These are phyloP conservation scores for Oryza australiensis DNA, from an alignment of 176 grass and related monocot genomes.

Conservation along the genomic window DNA sequence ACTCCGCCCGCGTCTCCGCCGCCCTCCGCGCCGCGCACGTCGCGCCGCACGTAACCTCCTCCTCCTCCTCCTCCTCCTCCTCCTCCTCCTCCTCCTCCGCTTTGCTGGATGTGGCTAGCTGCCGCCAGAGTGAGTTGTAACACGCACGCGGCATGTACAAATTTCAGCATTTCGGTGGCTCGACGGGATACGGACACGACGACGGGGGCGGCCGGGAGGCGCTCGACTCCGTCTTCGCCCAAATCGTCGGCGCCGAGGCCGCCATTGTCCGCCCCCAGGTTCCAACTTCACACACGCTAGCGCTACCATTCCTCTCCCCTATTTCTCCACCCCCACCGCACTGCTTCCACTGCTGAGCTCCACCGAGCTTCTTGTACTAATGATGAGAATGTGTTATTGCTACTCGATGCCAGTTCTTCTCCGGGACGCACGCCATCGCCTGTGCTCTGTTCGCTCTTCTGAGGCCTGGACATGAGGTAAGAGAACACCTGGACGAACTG, in stretches of 20 bases:
- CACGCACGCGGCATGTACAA: not conserved
- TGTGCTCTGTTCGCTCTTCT: conserved; percentile 88
- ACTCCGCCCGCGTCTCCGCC: conserved; percentile 72
- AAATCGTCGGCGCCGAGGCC: conserved; percentile 84
- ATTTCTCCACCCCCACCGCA: not conserved
- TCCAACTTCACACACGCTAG: not conserved
- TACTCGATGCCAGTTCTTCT: conserved; percentile 66
- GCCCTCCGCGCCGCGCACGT: conserved; percentile 72
- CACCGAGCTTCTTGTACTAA: not conserved
- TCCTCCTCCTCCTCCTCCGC: no score
- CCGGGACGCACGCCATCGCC: conserved; percentile 85
- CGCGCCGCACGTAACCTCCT: conserved; percentile 59
- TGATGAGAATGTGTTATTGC: not conserved
- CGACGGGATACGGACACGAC: conserved; percentile 93
- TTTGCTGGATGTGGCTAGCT: not conserved
- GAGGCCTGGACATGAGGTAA: conserved; percentile 83
- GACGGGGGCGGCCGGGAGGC: conserved; percentile 79
- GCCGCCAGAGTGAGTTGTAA: not conserved
- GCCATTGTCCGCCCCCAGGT: conserved; percentile 92
- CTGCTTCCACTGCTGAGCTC: not conserved
- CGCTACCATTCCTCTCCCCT: not conserved
- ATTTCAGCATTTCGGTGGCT: conserved; percentile 85
- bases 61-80: not conserved
- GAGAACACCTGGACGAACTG: not conserved
- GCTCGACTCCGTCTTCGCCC: conserved; percentile 69